Conservation (phyloP, 129 eudicot species). For the Silybum marianum region DNA sequence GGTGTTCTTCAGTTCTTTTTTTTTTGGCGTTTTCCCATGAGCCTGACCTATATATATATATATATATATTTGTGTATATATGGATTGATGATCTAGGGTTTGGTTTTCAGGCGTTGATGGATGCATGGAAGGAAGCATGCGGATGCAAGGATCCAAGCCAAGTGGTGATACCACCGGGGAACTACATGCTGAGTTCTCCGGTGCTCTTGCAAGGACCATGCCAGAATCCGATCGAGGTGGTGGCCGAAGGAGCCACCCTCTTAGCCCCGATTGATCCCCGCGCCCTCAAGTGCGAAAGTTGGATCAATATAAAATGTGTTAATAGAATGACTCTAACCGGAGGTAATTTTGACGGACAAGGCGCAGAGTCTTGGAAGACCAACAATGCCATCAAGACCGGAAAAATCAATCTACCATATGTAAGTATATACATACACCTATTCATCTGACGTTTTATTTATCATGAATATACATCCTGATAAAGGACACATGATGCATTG, state of each 20-base stretch:
- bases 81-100: too few species aligned
- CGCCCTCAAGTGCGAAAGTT: slow-evolving; percentile 1
- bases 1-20: too few species aligned
- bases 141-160: slow-evolving; percentile 3
- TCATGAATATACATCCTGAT: too few species aligned
- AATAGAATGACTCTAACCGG: slow-evolving; percentile 17
- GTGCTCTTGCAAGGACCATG: slow-evolving; percentile 29
- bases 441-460: too few species aligned
- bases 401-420: slow-evolving; percentile 13
- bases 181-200: not conserved
- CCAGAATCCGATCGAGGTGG: slow-evolving; percentile 16
- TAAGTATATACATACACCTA: not conserved
- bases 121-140: slow-evolving; percentile 43
- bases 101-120: slow-evolving; percentile 21
- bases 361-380: slow-evolving; percentile 39
- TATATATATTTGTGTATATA: too few species aligned
- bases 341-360: slow-evolving; percentile 45
- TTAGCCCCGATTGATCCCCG: slow-evolving; percentile 17
- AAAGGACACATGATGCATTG: too few species aligned
- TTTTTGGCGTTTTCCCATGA: too few species aligned
- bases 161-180: slow-evolving; percentile 27
- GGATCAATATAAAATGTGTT: slow-evolving; percentile 34
- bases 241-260: slow-evolving; percentile 13
- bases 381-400: slow-evolving; percentile 17
- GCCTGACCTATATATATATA: too few species aligned